These are phyloP conservation scores for Dendrocalamus latiflorus DNA, from an alignment of 202 grass and related monocot genomes.

Conservation along the genomic window DNA sequence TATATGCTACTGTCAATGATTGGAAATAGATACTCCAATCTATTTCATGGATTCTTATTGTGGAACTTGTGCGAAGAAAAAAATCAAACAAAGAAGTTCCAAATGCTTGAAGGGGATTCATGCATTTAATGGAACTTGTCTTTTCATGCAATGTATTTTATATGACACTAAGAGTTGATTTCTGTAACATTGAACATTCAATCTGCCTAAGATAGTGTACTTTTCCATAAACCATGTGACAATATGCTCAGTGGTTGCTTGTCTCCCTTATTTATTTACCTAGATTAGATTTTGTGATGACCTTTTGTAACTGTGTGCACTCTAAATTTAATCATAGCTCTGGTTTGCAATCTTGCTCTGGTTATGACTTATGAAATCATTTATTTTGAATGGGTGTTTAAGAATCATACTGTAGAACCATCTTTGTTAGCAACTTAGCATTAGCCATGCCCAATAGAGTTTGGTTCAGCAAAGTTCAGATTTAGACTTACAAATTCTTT, in stretches of 20 bases:
- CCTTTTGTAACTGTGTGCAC: neutral
- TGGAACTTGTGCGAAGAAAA: neutral
- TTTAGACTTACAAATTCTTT: neutral
- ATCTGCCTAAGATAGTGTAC: neutral
- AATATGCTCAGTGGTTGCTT: neutral
- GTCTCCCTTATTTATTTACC: neutral
- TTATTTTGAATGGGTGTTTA: neutral
- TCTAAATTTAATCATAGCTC: neutral
- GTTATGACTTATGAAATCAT: neutral
- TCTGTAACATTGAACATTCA: neutral
- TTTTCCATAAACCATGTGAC: neutral
- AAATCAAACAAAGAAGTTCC: too few relatives aligned
- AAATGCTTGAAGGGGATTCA: too few relatives aligned
- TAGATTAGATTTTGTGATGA: neutral
- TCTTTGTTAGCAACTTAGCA: neutral
- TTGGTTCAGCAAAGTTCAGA: neutral
- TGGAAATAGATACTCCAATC: neutral
- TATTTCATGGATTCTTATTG: neutral
- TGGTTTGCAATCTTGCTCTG: neutral
- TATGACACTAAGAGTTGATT: neutral
- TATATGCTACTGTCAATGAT: neutral
- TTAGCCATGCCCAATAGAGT: neutral
- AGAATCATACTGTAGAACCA: neutral
- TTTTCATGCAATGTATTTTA: neutral
- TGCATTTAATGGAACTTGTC: neutral